Evolutionary conservation across 257 asterid genomes (phyloP), one percentile per base, ranked within the genome.

Genomic region (Solanum ossicruentum): DNA sequence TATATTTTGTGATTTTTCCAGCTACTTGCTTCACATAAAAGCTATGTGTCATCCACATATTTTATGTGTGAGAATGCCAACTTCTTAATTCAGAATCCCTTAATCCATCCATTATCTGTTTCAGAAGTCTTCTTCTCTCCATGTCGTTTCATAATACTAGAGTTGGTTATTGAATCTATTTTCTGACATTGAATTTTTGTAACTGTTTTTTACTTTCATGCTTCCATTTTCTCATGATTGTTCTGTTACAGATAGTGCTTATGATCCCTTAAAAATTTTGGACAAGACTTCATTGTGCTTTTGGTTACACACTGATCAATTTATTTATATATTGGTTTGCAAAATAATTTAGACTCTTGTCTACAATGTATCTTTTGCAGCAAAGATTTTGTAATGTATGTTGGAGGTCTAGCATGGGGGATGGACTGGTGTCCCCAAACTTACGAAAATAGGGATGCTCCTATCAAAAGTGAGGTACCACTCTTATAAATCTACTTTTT

Each of bases 351-450:
- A 65, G 60, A 73, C 81, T 86, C 63, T 21, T 28, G 49, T 52
- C 65, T 28, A 47, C 10, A 45, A 51, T 36, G 84, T 65, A 41
- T 78, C 63, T 86, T 85, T 90, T 92, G 89, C 97, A 97, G 98
- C 91, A 88, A 92, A 84, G 98, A 95, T 89, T 88, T 90, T 86
- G 89, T 95, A 75, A 88, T 97, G 94, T 65, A 94, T 87, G 98
- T 88, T 86, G 99, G 99, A 81, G 99, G 99, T 88, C 71, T 91
- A 26, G 94, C 93, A 51, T 97, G 98, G 97, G 98, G 97, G 17
- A 81, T 97, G 87, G 99, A 95, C 86, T 97, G 99, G 99, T 95
- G 99, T 87, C 98, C 98, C 75, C 87, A 89, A 91, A 90, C 86
- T 83, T 85, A 91, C 84, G 85, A 82, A 39, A 77, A 84, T 89